Evolutionary conservation across 164 flowering plant species (phyloP), one percentile per base, ranked within the genome.

Genomic region (Tetracentron sinense): DNA sequence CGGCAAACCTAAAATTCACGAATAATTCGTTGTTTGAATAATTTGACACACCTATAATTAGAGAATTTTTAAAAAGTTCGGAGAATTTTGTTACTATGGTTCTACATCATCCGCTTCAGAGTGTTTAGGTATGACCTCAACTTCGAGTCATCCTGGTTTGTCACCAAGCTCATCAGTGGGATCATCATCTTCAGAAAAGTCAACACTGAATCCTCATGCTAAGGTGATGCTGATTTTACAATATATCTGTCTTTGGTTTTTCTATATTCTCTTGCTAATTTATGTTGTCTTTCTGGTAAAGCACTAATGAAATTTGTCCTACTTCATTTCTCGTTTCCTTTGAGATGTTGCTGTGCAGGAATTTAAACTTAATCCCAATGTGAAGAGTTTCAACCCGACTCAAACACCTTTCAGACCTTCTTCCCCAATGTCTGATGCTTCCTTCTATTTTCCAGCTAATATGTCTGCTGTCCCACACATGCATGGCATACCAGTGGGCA

Each of bases 151-250:
- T 54, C 87, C 85, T 67, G 81, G 82, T 53, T 66, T 91, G 73
- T 88, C 99, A 52, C 95, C 94, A 68, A 84, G 92, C 69, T 95
- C 99, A 58, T 95, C 97, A 30, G 64, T 89, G 60, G 94, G 94
- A 55, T 95, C 99, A 31, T 76, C 89, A 58, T 76, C 89, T 31
- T 95, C 99, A 14, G 99, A 91, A 63, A 95, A 85, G 62, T 91
- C 97, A 33, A 79, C 86, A n/a, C 63, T 89, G 62, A 95, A 95
- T 80, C 99, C 97, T 61, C 58, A 81, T 82, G 99, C 99, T 4
- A 95, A 95, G 96, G 99, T 90, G 62, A 56, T 62, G 15, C 23
- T 62, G 31, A 27, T 28, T 3, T 30, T 3, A 21, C 23, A 26
- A 23, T 53, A 30, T n/a, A 19, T 42, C 19, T 56, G 1, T 60